Conservation (phyloP, 2,329 filamentous ascomycete genomes). For the Didymella exigua region DNA sequence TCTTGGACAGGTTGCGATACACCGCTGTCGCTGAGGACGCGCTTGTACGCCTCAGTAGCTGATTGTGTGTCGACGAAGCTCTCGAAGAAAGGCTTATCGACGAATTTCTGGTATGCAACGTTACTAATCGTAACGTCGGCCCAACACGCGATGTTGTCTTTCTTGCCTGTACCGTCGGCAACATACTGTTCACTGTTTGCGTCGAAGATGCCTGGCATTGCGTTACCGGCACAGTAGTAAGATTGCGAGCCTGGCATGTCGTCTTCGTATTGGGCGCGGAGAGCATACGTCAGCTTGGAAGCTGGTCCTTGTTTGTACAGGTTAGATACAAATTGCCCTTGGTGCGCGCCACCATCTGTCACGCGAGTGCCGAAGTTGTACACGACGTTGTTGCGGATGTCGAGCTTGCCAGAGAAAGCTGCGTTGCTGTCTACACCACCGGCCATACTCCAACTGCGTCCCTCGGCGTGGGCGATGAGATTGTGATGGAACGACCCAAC, state of each 20-base stretch:
- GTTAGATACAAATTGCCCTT: conserved; percentile 46
- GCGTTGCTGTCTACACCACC: conserved; percentile 41
- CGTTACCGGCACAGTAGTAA: conserved; percentile 45
- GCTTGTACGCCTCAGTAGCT: conserved; percentile 45
- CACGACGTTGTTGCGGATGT: conserved; percentile 47
- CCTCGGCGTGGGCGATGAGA: conserved; percentile 50
- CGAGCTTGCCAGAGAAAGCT: conserved; percentile 40
- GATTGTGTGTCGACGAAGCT: conserved; percentile 37
- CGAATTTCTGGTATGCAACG: conserved; percentile 41
- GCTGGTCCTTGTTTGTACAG: conserved; percentile 44
- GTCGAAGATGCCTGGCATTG: conserved; percentile 39
- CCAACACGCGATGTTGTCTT: conserved; percentile 35
- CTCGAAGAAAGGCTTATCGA: conserved; percentile 37
- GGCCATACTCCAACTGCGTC: conserved; percentile 48
- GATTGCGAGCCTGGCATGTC: conserved; percentile 41
- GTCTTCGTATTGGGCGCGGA: conserved; percentile 42
- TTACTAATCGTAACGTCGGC: conserved; percentile 38
- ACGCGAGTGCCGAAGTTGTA: conserved; percentile 46
- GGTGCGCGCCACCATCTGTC: conserved; percentile 43
- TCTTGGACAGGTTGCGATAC: conserved; percentile 40
- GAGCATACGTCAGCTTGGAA: conserved; percentile 34
- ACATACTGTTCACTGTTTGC: conserved; percentile 35
- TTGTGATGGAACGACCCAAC: conserved; percentile 48
- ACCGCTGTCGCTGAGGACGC: conserved; percentile 43
- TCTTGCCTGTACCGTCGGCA: conserved; percentile 30